A percentile compares a stretch with the other conserved stretches of the same genome.
phyloP scores from a whole-genome alignment of 176 grass and related monocot genomes.

The Paspalum vaginatum region DNA sequence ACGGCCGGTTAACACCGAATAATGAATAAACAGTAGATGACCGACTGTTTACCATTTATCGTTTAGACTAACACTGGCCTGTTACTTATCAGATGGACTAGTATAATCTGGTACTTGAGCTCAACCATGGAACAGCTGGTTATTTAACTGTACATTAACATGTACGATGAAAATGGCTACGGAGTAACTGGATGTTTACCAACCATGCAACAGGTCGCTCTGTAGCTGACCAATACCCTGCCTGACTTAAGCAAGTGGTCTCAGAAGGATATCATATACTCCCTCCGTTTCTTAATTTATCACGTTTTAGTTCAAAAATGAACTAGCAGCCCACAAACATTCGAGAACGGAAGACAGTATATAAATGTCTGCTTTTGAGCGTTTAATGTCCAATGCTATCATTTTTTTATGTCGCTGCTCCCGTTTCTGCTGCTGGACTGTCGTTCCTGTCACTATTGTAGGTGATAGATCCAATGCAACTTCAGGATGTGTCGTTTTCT shows the following conservation, averaged over 20 bases:
- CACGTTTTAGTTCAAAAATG: no score
- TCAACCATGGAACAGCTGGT: not conserved
- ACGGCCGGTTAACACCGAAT: no score
- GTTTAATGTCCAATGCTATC: slow-evolving; percentile 51
- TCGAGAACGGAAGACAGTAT: no score
- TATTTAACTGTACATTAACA: slow-evolving; percentile 15
- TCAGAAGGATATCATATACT: slow-evolving; percentile 39
- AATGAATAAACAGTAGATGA: no score
- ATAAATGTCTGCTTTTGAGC: slow-evolving; percentile 25
- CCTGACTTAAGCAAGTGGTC: slow-evolving; percentile 40
- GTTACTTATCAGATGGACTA: slow-evolving; percentile 12
- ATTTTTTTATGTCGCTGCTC: slow-evolving; percentile 53
- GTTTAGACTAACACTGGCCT: no score
- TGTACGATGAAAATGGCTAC: not conserved
- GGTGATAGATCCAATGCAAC: slow-evolving; percentile 63
- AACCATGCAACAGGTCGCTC: slow-evolving; percentile 30
- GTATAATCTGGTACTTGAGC: not conserved
- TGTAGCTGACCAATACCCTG: not conserved
- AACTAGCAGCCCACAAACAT: no score
- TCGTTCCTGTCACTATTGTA: slow-evolving; percentile 50
- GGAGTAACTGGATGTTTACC: slow-evolving; percentile 33
- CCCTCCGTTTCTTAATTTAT: no score
- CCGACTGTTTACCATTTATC: no score
- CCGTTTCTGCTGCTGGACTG: slow-evolving; percentile 33
- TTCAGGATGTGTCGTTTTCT: slow-evolving; percentile 60